Evolutionary conservation across 768 basidiomycete genomes (phyloP).

Genomic region (Mycena capillaripes): DNA sequence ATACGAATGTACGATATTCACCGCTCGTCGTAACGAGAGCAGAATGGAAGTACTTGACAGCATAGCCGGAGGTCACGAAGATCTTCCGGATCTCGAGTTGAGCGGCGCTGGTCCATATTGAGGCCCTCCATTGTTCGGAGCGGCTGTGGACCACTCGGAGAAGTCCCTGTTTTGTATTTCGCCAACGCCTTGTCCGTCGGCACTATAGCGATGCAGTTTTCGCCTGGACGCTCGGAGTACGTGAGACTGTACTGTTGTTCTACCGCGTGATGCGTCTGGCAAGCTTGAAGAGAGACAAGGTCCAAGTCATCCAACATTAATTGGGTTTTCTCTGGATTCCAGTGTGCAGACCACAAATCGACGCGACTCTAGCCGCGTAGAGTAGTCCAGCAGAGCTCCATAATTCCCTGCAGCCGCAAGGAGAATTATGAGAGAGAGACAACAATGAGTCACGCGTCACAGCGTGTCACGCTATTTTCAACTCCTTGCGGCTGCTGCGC

Average conservation of each 20-base stretch:
- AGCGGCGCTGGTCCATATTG: background rate
- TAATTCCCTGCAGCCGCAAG: background rate
- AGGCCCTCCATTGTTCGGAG: background rate
- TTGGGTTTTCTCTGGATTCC: background rate
- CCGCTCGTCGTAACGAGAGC: background rate
- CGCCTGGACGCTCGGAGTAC: conserved; percentile 21
- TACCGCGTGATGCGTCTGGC: no score
- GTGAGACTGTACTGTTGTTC: conserved; percentile 31
- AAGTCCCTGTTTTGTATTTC: background rate
- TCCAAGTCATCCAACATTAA: no score
- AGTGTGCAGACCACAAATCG: background rate
- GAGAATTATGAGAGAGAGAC: background rate
- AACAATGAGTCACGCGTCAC: conserved; percentile 4
- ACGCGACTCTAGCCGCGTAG: background rate
- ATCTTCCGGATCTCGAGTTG: no score
- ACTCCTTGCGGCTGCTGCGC: no score
- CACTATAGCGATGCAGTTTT: conserved; percentile 14
- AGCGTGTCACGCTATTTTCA: background rate
- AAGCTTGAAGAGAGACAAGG: no score
- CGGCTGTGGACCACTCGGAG: background rate
- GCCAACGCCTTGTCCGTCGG: background rate
- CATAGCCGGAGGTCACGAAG: no score
- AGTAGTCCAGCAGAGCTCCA: background rate
- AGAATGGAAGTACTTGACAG: no score
- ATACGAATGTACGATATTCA: background rate